phyloP scores from a whole-genome alignment of 106 monocot species.

The Dendrobium nobile region DNA sequence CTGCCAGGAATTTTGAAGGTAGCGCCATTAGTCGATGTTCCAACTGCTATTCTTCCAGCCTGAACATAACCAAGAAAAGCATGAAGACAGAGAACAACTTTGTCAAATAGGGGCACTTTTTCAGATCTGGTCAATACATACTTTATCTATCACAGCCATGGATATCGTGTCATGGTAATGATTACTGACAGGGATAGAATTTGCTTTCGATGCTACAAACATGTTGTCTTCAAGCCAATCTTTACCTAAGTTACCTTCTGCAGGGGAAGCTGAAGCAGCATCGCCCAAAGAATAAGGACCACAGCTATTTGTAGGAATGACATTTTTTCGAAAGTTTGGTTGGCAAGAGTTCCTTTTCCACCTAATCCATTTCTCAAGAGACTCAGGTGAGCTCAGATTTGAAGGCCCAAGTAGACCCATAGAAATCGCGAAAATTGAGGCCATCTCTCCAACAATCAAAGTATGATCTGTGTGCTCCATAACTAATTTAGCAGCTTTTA shows the following conservation, averaged over 20 bases:
- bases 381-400: conserved; percentile 73
- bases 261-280: neutral
- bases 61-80: conserved; percentile 17
- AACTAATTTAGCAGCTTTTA: conserved; percentile 78
- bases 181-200: conserved; percentile 15
- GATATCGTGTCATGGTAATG: conserved; percentile 86
- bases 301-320: conserved; percentile 45
- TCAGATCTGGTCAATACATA: conserved; percentile 6
- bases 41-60: conserved; percentile 77
- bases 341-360: conserved; percentile 67
- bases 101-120: neutral
- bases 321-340: conserved; percentile 89
- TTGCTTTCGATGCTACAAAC: conserved; percentile 6
- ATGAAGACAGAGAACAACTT: neutral
- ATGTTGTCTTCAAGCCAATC: conserved; percentile 4
- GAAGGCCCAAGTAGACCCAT: conserved; percentile 88
- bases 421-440: conserved; percentile 78
- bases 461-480: conserved; percentile 82
- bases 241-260: neutral
- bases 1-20: conserved; percentile 90
- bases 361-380: conserved; percentile 60
- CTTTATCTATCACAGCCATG: conserved; percentile 93
- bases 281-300: conserved; percentile 48
- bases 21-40: conserved; percentile 96
- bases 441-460: conserved; percentile 79